Conservation (phyloP, 2,329 filamentous ascomycete genomes). For the Colletotrichum sp. region DNA sequence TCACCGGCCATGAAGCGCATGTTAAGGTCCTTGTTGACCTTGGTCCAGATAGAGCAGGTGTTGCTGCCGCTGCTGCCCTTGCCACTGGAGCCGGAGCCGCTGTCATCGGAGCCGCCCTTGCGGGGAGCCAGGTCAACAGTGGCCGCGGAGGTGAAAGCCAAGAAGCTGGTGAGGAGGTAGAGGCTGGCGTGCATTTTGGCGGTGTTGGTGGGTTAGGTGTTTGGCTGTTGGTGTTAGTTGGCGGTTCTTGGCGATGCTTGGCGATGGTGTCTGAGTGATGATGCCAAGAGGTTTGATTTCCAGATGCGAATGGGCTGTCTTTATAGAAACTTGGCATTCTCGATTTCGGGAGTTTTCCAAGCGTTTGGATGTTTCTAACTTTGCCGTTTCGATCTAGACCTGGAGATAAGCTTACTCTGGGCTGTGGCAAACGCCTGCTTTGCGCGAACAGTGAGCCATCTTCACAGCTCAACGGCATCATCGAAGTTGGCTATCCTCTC, state of each 20-base stretch:
- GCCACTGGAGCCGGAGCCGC: background rate
- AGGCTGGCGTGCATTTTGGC: background rate
- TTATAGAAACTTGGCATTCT: background rate
- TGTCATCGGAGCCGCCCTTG: background rate
- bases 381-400: background rate
- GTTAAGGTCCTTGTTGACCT: constrained; percentile 41
- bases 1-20: constrained; percentile 33
- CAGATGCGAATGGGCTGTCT: background rate
- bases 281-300: background rate
- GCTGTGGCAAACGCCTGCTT: background rate
- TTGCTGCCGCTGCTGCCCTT: background rate
- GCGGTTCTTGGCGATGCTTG: background rate
- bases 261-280: background rate
- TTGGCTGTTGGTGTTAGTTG: background rate
- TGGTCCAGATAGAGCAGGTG: constrained; percentile 37
- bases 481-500: background rate
- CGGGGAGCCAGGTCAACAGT: background rate
- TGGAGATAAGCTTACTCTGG: background rate
- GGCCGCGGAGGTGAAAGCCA: background rate
- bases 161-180: background rate
- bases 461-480: background rate
- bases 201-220: background rate
- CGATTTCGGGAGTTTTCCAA: background rate
- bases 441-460: background rate
- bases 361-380: background rate